Base-by-base conservation (phyloP, 495 filamentous ascomycete genomes). In the Hypoxylon fragiforme region DNA sequence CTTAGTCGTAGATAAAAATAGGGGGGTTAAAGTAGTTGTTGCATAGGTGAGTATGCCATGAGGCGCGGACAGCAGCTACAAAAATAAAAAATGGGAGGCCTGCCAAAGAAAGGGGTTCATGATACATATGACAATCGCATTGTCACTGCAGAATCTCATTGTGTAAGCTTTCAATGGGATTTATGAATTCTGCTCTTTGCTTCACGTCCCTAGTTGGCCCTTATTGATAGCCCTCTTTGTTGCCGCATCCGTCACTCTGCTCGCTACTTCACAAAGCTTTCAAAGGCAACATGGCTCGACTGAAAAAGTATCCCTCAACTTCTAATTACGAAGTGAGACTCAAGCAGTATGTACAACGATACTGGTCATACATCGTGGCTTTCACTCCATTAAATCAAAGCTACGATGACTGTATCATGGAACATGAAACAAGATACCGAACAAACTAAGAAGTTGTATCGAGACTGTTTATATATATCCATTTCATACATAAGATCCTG, bases 201-300 rank as follows among this genome's bases (percentile, higher is more conserved):
- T 2, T 18, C 11, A 16, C n/a, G 2, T 3, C 34, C 9, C n/a
- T n/a, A n/a, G n/a, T 12, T n/a, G 2, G 18, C 6, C 8, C 14
- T 22, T 8, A 7, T 11, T 13, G 15, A 30, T 39, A 30, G 18
- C 9, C 7, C 16, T n/a, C 36, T 51, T 57, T 57, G 54, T 57
- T 40, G 11, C 45, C 42, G 54, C 54, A 57, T 57, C 35, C 54
- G 46, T 50, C 41, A 7, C 1, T 19, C 12, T 18, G n/a, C 13
- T 12, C 12, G 6, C 19, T 8, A 13, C 1, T 11, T 15, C 9
- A 41, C 40, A 50, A 50, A 46, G 41, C 7, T 19, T 26, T 57
- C 24, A 46, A 46, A 50, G 46, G 15, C 16, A n/a, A 6, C 9
- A 26, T 11, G 19, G 20, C 7, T 40, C 35, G 39, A 44, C 40